phyloP scores from a whole-genome alignment of 805 yeast species.

The Metschnikowia picachoensis region DNA sequence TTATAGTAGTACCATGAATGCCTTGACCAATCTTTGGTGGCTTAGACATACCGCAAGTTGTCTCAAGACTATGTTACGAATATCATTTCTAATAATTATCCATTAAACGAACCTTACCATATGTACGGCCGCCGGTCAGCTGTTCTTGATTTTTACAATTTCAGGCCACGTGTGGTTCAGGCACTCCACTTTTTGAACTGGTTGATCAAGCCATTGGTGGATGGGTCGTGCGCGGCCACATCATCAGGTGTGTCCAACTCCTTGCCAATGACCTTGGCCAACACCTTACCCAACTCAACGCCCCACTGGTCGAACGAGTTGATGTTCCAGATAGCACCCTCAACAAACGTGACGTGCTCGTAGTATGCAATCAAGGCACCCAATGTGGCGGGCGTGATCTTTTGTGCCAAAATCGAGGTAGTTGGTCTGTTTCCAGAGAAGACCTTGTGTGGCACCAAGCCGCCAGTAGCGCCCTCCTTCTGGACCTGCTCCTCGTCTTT shows the following conservation, averaged over 20 bases:
- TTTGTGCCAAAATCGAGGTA: conserved; percentile 91
- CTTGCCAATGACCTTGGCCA: conserved; percentile 91
- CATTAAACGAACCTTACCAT: too few species aligned
- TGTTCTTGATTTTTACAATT: background rate
- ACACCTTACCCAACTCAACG: conserved; percentile 96
- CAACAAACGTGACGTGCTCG: conserved; percentile 95
- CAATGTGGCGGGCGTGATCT: conserved; percentile 92
- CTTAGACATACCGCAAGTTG: background rate
- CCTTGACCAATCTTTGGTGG: too few species aligned
- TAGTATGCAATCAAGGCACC: conserved; percentile 97
- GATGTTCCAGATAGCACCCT: conserved; percentile 98
- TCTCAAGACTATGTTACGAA: background rate
- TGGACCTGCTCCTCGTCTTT: conserved; percentile 80
- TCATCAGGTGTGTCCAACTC: conserved; percentile 65
- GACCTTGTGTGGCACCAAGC: conserved; percentile 89
- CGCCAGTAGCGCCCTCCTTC: conserved; percentile 85
- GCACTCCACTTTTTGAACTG: conserved; percentile 82
- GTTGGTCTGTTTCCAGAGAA: conserved; percentile 99
- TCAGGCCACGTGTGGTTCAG: conserved; percentile 10
- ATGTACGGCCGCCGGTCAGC: too few species aligned
- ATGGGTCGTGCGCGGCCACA: conserved; percentile 75
- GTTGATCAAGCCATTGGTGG: conserved; percentile 92
- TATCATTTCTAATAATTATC: too few species aligned
- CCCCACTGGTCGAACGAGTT: conserved; percentile 99
- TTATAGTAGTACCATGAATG: too few species aligned